Evolutionary conservation across 2,329 filamentous ascomycete genomes (phyloP).

Genomic region (Cordyceps farinosa): DNA sequence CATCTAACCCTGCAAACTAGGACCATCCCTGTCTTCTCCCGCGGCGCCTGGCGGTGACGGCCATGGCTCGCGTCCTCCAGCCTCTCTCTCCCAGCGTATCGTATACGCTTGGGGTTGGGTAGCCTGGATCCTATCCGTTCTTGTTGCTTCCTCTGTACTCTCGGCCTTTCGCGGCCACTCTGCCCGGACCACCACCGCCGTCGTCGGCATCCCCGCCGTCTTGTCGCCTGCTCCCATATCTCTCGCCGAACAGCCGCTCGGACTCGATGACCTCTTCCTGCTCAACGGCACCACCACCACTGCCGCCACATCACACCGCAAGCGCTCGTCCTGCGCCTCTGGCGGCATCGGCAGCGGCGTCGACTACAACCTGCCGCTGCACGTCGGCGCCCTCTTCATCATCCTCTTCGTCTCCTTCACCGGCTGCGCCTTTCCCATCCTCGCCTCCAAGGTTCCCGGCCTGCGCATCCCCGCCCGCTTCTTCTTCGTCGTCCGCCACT

Average conservation of each 20-base stretch:
- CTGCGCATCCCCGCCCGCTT: conserved; percentile 52
- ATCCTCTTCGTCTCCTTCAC: conserved; percentile 46
- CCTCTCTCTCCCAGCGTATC: conserved; percentile 29
- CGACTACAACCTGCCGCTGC: conserved; percentile 54
- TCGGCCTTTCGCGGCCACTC: conserved; percentile 20
- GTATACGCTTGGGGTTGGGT: conserved; percentile 38
- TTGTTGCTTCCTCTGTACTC: conserved; percentile 33
- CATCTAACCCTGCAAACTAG: conserved; percentile 18
- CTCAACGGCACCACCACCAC: not conserved
- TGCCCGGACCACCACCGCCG: conserved; percentile 8
- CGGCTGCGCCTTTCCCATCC: conserved; percentile 51
- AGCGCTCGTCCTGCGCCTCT: conserved; percentile 29
- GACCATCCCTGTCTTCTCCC: conserved; percentile 31
- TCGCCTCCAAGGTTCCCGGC: conserved; percentile 49
- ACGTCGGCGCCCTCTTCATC: conserved; percentile 55
- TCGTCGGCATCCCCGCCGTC: not conserved
- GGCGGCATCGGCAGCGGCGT: conserved; percentile 29
- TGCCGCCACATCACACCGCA: conserved; percentile 22
- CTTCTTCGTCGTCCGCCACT: conserved; percentile 61
- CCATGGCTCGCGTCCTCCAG: conserved; percentile 33
- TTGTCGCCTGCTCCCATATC: not conserved
- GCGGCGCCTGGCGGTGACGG: conserved; percentile 39
- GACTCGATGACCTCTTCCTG: conserved; percentile 8
- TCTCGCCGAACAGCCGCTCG: not conserved
- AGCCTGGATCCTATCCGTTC: conserved; percentile 41